Base-by-base conservation (phyloP, 352 stramenopile genomes). In the Peronospora farinosa region DNA sequence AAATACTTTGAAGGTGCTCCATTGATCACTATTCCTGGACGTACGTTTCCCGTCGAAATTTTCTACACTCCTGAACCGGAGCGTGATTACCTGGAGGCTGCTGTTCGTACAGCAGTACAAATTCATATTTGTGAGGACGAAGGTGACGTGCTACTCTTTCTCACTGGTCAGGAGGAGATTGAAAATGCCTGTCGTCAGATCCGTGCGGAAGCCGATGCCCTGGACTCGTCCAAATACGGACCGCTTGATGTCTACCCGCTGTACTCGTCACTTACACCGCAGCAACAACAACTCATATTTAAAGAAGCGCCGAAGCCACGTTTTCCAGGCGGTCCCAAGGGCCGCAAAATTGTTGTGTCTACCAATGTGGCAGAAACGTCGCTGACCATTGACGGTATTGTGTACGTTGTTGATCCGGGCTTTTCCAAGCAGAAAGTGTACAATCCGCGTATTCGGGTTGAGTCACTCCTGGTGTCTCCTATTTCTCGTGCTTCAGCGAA, bases 401-500 rank as follows among this genome's bases (percentile, higher is more conserved):
- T 99, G 13, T 99, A 99, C 72, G 97, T 99, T 25, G 86, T 99
- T 35, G 97, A 99, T 74, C 94, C 96, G 17, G 97, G 97, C 40
- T 99, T 99, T 63, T 98, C 84, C 25, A 99, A 99, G 76, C 96
- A 99, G 71, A 99, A 98, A 75, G 92, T 98, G 16, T 99, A 99
- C 79, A 99, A 99, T 76, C 96, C 97, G 30, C 81, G 96, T 16
- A 98, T 98, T 51, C 88, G 96, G 38, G 96, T 99, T 9, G 96
- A 99, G 71, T 98, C 91, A n/a, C 69, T 99, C 41, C 76, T 99
- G 21, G 96, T 99, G 12, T 97, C 89, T 32, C 96, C 96, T 2
- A 99, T 99, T 61, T 98, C 95, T 30, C 79, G 92, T 16, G 96
- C 95, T n/a, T 95, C 81, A 2, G 88, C 86, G n/a, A 88, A 95